Evolutionary conservation across 108 stramenopile species (phyloP).

Genomic region (Cylindrotheca fusiformis): DNA sequence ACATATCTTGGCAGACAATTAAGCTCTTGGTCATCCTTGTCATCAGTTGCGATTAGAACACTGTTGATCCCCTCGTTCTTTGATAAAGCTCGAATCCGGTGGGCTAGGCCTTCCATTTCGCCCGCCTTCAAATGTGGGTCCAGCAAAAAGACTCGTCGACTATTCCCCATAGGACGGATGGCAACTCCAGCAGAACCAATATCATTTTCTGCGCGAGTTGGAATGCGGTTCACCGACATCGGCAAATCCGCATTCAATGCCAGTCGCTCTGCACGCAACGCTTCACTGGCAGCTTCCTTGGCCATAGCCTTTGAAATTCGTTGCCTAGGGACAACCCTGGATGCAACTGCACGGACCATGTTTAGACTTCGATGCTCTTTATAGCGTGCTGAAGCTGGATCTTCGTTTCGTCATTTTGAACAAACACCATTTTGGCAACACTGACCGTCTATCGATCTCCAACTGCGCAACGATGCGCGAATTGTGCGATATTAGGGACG

Average conservation of each 20-base stretch:
- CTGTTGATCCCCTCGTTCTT: conserved; percentile 61
- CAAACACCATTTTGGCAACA: no score
- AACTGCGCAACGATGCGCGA: background rate
- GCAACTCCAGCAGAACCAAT: conserved; percentile 34
- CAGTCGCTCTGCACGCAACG: conserved; percentile 14
- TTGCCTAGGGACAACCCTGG: conserved; percentile 21
- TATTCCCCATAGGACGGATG: conserved; percentile 65
- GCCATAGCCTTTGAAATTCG: conserved; percentile 39
- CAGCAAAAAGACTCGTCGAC: conserved; percentile 71
- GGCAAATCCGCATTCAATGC: conserved; percentile 31
- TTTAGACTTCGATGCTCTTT: background rate
- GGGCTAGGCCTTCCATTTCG: conserved; percentile 76
- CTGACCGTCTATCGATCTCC: background rate
- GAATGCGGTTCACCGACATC: conserved; percentile 20
- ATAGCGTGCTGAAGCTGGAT: no score
- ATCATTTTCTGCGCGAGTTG: conserved; percentile 19
- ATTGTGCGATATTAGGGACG: no score
- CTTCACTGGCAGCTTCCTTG: conserved; percentile 25
- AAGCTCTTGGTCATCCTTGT: conserved; percentile 33
- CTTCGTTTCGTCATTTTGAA: no score
- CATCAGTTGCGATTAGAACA: conserved; percentile 67
- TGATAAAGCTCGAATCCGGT: conserved; percentile 58
- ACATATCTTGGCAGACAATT: conserved; percentile 25
- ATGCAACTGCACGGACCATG: conserved; percentile 36
- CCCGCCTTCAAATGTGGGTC: conserved; percentile 49